Evolutionary conservation across 2,329 filamentous ascomycete species (phyloP), one percentile per base, ranked within the genome.

Genomic region (Fusarium keratoplasticum): DNA sequence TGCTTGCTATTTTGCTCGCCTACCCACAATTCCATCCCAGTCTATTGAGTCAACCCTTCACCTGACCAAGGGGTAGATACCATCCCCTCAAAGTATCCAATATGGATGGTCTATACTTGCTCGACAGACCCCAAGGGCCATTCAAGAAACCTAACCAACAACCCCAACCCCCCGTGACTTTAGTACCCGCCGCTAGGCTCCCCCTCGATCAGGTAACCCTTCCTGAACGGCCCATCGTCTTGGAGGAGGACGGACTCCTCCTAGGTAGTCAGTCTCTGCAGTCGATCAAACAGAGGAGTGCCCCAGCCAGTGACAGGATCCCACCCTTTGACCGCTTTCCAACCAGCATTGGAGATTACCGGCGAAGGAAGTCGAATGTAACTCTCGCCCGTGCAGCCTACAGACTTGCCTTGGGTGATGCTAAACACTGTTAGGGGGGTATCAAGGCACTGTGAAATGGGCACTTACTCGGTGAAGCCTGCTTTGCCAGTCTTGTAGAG

Each of bases 231-330:
- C 4, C 27, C 14, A 11, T 31, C n/a, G 20, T 52, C 40, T 14
- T 35, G 10, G 10, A 42, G 18, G 5, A 4, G 3, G 40, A 14
- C 20, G 18, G 20, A 11, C 31, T 61, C 54, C 54, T 66, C 62
- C 68, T 77, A 76, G 22, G 55, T 47, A 18, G 57, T 73, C 20
- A 77, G 25, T 18, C 66, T 71, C 35, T 36, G 50, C 29, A 87
- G 72, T 52, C 79, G 78, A 29, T 81, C 76, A 66, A 86, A 88
- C 54, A 83, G 76, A 1, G 87, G 87, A 4, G 86, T 86, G 14
- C 87, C 87, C 14, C 84, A 79, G 2, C 87, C 87, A 5, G 82
- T 83, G 25, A 78, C 77, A 8, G 82, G 82, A 67, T 84, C 82
- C 83, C 83, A 84, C 18, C 81, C 82, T 22, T 73, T 69, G 6